Evolutionary conservation across 2,329 filamentous ascomycete species (phyloP), one percentile per base, ranked within the genome.

Genomic region (Apiospora malaysiana): DNA sequence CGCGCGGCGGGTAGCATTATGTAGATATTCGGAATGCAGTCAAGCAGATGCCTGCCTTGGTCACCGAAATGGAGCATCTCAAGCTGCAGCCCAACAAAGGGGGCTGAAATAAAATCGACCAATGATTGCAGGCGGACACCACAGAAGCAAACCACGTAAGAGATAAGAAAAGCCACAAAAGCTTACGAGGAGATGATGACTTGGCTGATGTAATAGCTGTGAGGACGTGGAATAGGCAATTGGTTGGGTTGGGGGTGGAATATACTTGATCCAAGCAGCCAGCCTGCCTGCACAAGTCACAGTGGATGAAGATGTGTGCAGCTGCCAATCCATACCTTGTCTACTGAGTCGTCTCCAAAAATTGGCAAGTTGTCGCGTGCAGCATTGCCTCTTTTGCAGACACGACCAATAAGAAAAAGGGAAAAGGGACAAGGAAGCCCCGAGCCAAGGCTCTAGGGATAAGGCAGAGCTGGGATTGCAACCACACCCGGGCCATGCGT

Each of bases 141-240:
- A 25, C 49, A 56, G 23, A 56, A 56, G 25, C 25, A 56, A 16
- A 32, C 25, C 14, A 32, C 49, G 49, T 56, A 56, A 56, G 25
- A 32, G 5, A 56, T 14, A 56, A 56, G 49, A 56, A 56, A 56
- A 25, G 49, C 49, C 49, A 56, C 49, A 56, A 56, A 51, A 32
- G 49, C 49, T 56, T 56, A 56, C 49, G 25, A 56, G 25, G 27
- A 56, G 49, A 56, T 32, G 49, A 8, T 18, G 49, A 25, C 49
- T 56, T 27, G 25, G 25, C 14, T 56, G 49, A 32, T 27, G 23
- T 14, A 32, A 32, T 4, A 0, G 25, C 49, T 56, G 49, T 12
- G 27, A 7, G 16, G 0, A 25, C 8, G 25, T 32, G 7, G 3
- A 32, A 8, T 1, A 32, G 27, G 6, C 49, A 18, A 56, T 56